These are phyloP conservation scores for Fusarium hostae DNA, from an alignment of 2,329 filamentous ascomycete genomes.

Conservation along the genomic window DNA sequence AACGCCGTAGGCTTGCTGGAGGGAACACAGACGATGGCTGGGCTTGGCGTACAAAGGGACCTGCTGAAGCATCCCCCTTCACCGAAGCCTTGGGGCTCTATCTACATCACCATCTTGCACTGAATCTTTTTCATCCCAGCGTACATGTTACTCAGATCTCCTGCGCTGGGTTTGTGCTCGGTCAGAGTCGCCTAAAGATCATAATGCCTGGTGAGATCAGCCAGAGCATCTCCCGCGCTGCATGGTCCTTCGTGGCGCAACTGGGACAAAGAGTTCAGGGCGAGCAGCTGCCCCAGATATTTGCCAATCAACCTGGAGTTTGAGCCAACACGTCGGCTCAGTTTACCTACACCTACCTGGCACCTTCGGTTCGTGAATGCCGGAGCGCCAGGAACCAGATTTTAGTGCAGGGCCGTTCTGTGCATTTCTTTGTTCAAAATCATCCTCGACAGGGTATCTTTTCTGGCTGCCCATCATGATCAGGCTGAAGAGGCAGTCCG, in stretches of 20 bases:
- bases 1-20: slow-evolving; percentile 60
- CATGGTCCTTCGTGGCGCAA: slow-evolving; percentile 53
- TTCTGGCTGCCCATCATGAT: not conserved
- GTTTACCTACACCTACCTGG: not conserved
- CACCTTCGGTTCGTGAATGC: not conserved
- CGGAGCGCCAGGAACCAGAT: not conserved
- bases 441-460: not conserved
- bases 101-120: slow-evolving; percentile 62
- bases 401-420: not conserved
- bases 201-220: slow-evolving; percentile 46
- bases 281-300: slow-evolving; percentile 42
- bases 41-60: slow-evolving; percentile 55
- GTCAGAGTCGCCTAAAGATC: slow-evolving; percentile 64
- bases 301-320: slow-evolving; percentile 31
- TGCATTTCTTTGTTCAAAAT: not conserved
- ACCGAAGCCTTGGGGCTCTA: slow-evolving; percentile 62
- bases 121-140: slow-evolving; percentile 66
- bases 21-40: slow-evolving; percentile 63
- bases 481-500: not conserved
- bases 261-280: slow-evolving; percentile 50
- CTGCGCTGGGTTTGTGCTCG: slow-evolving; percentile 66
- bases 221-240: slow-evolving; percentile 48
- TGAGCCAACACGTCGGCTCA: slow-evolving; percentile 11
- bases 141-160: slow-evolving; percentile 64
- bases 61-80: slow-evolving; percentile 53